phyloP scores from a whole-genome alignment of 805 yeast genomes.

The Lipomyces anomalus region DNA sequence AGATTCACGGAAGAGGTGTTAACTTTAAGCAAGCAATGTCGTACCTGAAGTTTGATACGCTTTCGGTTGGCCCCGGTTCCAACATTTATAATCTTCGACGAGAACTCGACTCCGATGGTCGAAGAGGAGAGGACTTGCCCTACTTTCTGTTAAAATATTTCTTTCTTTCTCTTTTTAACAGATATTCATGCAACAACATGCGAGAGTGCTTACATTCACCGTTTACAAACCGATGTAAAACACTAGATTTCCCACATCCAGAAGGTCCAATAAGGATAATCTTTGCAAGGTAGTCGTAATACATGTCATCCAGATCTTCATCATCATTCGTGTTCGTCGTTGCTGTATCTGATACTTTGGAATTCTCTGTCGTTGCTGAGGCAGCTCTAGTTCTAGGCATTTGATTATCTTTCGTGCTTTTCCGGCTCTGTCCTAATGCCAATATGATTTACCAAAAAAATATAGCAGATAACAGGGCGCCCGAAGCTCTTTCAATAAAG shows the following conservation, averaged over 20 bases:
- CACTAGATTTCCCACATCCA: constrained; percentile 45
- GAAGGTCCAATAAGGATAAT: constrained; percentile 42
- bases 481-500: too few species aligned
- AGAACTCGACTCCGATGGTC: constrained; percentile 38
- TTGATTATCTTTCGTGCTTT: too few species aligned
- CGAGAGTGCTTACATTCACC: constrained; percentile 32
- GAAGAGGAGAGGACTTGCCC: constrained; percentile 35
- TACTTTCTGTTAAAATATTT: constrained; percentile 8
- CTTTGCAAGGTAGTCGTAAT: constrained; percentile 37
- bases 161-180: too few species aligned
- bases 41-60: constrained; percentile 27
- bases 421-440: too few species aligned
- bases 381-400: too few species aligned
- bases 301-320: neutral
- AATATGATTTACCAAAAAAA: too few species aligned
- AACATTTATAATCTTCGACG: constrained; percentile 35
- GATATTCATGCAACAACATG: neutral
- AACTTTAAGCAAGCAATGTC: neutral
- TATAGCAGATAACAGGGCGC: too few species aligned
- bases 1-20: constrained; percentile 44
- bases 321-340: neutral
- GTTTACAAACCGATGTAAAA: constrained; percentile 39
- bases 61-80: constrained; percentile 30
- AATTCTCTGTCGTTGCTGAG: too few species aligned
- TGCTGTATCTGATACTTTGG: neutral